Evolutionary conservation across 2,329 filamentous ascomycete genomes (phyloP), one percentile per base, ranked within the genome.

Genomic region (Xylaria digitata): DNA sequence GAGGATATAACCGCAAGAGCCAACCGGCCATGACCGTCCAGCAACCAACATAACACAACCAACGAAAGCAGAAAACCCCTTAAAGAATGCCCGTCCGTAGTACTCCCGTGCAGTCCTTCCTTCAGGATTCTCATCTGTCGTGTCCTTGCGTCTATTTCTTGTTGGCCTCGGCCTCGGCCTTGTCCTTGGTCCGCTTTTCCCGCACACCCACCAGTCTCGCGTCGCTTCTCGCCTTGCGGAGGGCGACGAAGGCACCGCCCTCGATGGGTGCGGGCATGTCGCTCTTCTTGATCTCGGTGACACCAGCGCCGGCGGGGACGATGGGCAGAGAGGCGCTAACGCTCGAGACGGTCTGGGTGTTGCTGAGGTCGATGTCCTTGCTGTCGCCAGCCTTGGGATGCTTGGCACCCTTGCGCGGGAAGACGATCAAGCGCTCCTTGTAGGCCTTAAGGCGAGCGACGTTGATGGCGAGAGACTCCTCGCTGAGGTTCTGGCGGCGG

Each of bases 381-480:
- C 91, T 91, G 85, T 97, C 93, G 83, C 92, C 92, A 82, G 92
- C 91, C 93, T 97, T 97, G 86, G 91, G 89, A 69, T 76, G 73
- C 86, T 96, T 90, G 85, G 94, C 94, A 82, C 89, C 89, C 85
- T 93, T 94, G 88, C 94, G 93, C 82, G 96, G 96, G 89, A 99
- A 97, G 82, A 99, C 89, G 83, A 99, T 97, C 80, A 99, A 87
- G 81, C 94, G 93, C 81, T 91, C 89, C 87, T 92, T 92, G 94
- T 97, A 99, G 82, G 93, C 93, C 90, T 97, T 94, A 81, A 99
- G 93, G 81, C 96, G 96, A 83, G 92, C 92, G 78, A 99, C 95
- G 86, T 99, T 99, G 88, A 88, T 88, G 83, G 93, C 88, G 78
- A 98, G 91, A 75, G 92, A 92, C 89, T 98, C 96, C 87, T 96